phyloP scores from a whole-genome alignment of 2,329 filamentous ascomycete species.

The Tolypocladium amazonense region DNA sequence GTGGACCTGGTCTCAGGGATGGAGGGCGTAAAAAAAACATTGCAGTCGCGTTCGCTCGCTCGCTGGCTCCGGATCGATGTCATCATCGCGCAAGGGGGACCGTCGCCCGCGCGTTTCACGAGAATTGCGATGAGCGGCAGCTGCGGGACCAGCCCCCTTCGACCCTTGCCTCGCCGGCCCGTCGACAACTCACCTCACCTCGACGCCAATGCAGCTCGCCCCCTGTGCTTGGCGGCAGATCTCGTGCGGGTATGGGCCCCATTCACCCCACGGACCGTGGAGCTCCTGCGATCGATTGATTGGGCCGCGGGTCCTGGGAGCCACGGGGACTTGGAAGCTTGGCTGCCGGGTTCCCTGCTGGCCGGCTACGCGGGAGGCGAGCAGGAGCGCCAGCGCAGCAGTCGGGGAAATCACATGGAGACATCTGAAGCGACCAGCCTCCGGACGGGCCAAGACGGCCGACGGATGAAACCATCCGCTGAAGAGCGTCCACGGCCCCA shows the following conservation, averaged over 20 bases:
- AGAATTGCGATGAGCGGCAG: not conserved
- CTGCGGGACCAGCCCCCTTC: not conserved
- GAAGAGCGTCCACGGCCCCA: not conserved
- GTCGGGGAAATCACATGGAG: not conserved
- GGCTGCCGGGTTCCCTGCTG: not conserved
- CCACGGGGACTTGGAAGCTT: not conserved
- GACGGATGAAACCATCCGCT: not conserved
- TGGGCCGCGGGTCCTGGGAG: not conserved
- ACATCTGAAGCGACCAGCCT: not conserved
- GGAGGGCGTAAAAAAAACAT: too few species aligned
- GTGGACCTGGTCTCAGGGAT: not conserved
- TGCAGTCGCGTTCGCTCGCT: not conserved
- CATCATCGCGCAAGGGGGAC: not conserved
- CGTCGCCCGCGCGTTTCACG: not conserved
- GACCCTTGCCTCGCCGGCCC: not conserved
- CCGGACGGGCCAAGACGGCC: too few species aligned
- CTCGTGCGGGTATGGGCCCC: not conserved
- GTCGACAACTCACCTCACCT: not conserved
- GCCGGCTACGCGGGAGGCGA: not conserved
- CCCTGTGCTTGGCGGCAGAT: not conserved
- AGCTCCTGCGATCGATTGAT: not conserved
- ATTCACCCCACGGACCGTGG: not conserved
- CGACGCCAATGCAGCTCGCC: not conserved
- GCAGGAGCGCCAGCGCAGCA: not conserved
- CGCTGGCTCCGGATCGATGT: not conserved